These are phyloP conservation scores for Cryptococcus jaspeensis DNA, from an alignment of 1,284 basidiomycete species.

Conservation along the genomic window DNA sequence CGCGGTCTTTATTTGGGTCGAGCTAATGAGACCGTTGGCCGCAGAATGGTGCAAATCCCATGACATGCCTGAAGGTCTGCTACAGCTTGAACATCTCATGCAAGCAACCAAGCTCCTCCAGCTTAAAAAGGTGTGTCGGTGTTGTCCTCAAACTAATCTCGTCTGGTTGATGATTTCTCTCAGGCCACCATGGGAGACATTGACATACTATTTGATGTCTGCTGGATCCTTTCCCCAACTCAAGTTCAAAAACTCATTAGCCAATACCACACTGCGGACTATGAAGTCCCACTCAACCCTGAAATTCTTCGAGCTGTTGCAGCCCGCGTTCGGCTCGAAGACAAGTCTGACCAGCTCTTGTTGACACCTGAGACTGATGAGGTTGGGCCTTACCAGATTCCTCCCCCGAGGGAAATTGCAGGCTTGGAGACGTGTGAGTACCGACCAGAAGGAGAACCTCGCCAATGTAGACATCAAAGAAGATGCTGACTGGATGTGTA, in stretches of 20 bases:
- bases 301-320: slow-evolving; percentile 96
- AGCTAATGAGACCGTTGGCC: slow-evolving; percentile 1
- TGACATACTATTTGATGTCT: slow-evolving; percentile 98
- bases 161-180: background rate
- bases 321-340: slow-evolving; percentile 87
- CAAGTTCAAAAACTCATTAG: slow-evolving; percentile 99
- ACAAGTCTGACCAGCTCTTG: slow-evolving; percentile 91
- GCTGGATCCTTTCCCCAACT: slow-evolving; percentile 99
- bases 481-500: background rate
- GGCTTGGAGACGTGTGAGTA: slow-evolving; percentile 51
- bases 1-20: too few species aligned
- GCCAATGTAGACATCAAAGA: background rate
- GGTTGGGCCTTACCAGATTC: slow-evolving; percentile 66
- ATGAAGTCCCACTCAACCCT: slow-evolving; percentile 87
- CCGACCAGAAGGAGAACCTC: background rate
- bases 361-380: slow-evolving; percentile 93
- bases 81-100: slow-evolving; percentile 98
- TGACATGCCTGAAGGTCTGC: slow-evolving; percentile 97
- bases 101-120: slow-evolving; percentile 98
- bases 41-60: slow-evolving; percentile 84
- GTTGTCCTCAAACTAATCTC: background rate
- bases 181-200: slow-evolving; percentile 89
- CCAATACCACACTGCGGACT: slow-evolving; percentile 96
- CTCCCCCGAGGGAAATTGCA: slow-evolving; percentile 47
- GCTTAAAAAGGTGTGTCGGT: slow-evolving; percentile 79